phyloP scores from a whole-genome alignment of 306 rosid genomes.

The Rosa lucieae region DNA sequence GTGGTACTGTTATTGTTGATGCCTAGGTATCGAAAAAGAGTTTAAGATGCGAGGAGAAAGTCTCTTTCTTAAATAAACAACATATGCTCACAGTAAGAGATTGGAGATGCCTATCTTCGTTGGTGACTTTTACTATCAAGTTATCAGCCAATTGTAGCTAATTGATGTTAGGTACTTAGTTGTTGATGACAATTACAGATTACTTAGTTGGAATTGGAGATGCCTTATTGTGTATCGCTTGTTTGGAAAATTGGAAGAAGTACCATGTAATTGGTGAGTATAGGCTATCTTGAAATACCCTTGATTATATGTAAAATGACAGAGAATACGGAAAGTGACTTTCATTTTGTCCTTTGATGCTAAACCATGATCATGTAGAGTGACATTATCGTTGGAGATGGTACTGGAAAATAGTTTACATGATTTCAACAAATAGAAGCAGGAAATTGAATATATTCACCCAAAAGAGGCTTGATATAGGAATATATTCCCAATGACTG shows the following conservation, averaged over 20 bases:
- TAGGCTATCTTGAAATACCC: background rate
- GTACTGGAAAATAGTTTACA: background rate
- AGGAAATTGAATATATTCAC: slow-evolving; percentile 12
- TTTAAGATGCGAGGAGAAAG: background rate
- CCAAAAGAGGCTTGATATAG: background rate
- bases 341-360: background rate
- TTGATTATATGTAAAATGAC: background rate
- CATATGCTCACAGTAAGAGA: background rate
- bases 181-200: background rate
- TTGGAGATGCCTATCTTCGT: background rate
- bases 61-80: background rate
- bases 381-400: background rate
- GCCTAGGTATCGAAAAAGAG: background rate
- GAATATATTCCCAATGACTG: slow-evolving; percentile 2
- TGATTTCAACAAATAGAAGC: background rate
- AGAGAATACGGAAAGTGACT: background rate
- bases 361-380: background rate
- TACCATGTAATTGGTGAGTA: background rate
- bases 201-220: background rate
- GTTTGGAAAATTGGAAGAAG: background rate
- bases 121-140: background rate
- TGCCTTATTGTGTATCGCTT: background rate
- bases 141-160: too few species aligned
- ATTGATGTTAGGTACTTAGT: background rate
- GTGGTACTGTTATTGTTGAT: background rate